A percentile compares a stretch with the other conserved stretches of the same genome.
Evolutionary conservation across 1,284 basidiomycete species (phyloP).

Genomic region (Cryptococcus amylolentus): DNA sequence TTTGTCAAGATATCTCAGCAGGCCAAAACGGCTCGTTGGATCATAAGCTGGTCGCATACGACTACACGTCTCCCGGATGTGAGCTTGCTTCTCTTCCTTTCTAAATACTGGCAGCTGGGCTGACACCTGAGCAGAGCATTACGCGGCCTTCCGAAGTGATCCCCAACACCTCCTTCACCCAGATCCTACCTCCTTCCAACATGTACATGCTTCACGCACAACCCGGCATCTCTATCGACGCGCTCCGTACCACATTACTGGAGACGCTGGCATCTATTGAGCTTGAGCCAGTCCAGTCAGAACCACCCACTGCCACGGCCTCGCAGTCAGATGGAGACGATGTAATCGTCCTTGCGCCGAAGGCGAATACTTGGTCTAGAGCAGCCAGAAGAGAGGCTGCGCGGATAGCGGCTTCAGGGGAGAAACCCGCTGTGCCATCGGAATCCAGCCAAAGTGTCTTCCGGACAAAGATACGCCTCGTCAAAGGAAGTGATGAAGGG

Average conservation of each 20-base stretch:
- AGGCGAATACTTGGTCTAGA: conserved; percentile 68
- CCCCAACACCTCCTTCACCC: conserved; percentile 56
- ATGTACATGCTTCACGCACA: conserved; percentile 27
- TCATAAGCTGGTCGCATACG: conserved; percentile 75
- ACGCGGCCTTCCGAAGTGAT: conserved; percentile 26
- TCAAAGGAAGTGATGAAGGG: neutral
- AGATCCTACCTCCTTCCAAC: conserved; percentile 53
- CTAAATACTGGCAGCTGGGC: too few relatives aligned
- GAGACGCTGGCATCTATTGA: conserved; percentile 15
- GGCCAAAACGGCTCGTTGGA: conserved; percentile 84
- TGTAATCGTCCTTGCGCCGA: conserved; percentile 48
- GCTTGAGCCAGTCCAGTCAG: conserved; percentile 1
- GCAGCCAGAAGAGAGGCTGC: conserved; percentile 56
- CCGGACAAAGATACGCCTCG: too few relatives aligned
- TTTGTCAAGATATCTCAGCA: conserved; percentile 76
- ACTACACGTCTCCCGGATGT: conserved; percentile 69
- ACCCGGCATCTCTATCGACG: conserved; percentile 47
- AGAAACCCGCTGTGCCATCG: too few relatives aligned
- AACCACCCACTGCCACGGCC: neutral
- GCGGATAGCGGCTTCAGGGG: conserved; percentile 24
- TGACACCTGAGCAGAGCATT: conserved; percentile 15
- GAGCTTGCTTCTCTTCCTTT: conserved; percentile 35
- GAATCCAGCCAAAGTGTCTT: too few relatives aligned
- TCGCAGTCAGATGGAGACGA: neutral
- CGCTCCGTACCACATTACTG: conserved; percentile 27